A percentile compares a stretch with the other conserved stretches of the same genome.
Evolutionary conservation across 1,284 basidiomycete species (phyloP).

Genomic region (Puccinia triticina): DNA sequence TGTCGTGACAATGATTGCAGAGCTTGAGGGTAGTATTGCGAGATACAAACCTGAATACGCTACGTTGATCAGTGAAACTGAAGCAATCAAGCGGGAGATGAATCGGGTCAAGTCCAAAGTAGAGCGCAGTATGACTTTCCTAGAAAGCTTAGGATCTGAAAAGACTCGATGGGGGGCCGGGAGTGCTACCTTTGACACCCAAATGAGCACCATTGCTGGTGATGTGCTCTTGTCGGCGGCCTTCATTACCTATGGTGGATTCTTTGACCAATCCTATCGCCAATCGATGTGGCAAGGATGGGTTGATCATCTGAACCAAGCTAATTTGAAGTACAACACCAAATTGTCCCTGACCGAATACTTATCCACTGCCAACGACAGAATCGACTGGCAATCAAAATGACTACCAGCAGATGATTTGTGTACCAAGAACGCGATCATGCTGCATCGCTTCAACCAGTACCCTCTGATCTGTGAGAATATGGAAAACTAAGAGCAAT

Average conservation of each 20-base stretch:
- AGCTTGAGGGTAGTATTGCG: conserved; percentile 89
- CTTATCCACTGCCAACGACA: conserved; percentile 94
- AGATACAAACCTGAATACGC: conserved; percentile 98
- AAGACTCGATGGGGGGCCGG: conserved; percentile 91
- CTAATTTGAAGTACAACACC: conserved; percentile 87
- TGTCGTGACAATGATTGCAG: conserved; percentile 88
- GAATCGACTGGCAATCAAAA: conserved; percentile 92
- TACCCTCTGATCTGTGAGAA: conserved; percentile 98
- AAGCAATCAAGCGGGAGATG: conserved; percentile 97
- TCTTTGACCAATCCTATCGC: conserved; percentile 98
- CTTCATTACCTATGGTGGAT: conserved; percentile 95
- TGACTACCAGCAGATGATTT: conserved; percentile 91
- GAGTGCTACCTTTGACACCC: conserved; percentile 92
- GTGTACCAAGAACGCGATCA: conserved; percentile 97
- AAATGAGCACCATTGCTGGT: conserved; percentile 98
- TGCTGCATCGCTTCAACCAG: conserved; percentile 90
- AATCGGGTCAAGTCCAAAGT: conserved; percentile 96
- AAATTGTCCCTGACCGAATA: conserved; percentile 94
- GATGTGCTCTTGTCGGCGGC: conserved; percentile 95
- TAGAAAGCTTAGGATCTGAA: conserved; percentile 94
- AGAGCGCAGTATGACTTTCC: conserved; percentile 90
- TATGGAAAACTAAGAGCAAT: too few species aligned
- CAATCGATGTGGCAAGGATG: conserved; percentile 97
- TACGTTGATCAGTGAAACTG: conserved; percentile 91
- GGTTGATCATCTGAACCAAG: conserved; percentile 82